Conservation (phyloP, 169 alveolate genomes). For the Plasmodium inui region DNA sequence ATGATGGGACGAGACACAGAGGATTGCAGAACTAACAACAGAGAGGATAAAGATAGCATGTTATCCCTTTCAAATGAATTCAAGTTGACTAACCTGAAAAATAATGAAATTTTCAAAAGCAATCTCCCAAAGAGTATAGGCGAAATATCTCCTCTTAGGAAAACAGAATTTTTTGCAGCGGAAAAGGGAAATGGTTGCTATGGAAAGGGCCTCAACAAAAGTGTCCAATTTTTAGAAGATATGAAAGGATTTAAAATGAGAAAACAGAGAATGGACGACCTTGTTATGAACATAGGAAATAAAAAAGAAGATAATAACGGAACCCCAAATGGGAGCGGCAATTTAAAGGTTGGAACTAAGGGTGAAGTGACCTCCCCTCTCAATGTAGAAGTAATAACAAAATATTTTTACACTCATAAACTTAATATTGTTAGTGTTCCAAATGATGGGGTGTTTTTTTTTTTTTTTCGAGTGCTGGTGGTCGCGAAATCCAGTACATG, state of each 20-base stretch:
- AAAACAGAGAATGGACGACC: slow-evolving; percentile 39
- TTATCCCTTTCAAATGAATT: slow-evolving; percentile 10
- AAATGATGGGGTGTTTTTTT: background rate
- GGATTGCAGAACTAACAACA: background rate
- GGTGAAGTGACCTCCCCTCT: background rate
- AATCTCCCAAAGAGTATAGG: background rate
- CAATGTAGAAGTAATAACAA: slow-evolving; percentile 20
- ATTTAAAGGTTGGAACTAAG: slow-evolving; percentile 4
- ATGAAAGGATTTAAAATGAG: slow-evolving; percentile 45
- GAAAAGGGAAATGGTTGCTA: background rate
- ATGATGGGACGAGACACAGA: background rate
- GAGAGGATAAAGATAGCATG: background rate
- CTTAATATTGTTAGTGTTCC: background rate
- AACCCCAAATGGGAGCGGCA: background rate
- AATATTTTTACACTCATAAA: background rate
- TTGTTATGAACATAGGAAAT: slow-evolving; percentile 18
- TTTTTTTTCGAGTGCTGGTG: background rate
- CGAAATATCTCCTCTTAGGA: background rate
- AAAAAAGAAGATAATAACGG: slow-evolving; percentile 1
- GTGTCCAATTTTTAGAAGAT: slow-evolving; percentile 57
- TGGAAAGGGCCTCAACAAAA: slow-evolving; percentile 18
- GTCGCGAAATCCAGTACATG: background rate
- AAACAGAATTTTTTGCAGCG: background rate
- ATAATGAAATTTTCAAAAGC: slow-evolving; percentile 49
- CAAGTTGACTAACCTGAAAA: slow-evolving; percentile 23